Evolutionary conservation across 495 filamentous ascomycete species (phyloP).

Genomic region (Neurospora tetraspora): DNA sequence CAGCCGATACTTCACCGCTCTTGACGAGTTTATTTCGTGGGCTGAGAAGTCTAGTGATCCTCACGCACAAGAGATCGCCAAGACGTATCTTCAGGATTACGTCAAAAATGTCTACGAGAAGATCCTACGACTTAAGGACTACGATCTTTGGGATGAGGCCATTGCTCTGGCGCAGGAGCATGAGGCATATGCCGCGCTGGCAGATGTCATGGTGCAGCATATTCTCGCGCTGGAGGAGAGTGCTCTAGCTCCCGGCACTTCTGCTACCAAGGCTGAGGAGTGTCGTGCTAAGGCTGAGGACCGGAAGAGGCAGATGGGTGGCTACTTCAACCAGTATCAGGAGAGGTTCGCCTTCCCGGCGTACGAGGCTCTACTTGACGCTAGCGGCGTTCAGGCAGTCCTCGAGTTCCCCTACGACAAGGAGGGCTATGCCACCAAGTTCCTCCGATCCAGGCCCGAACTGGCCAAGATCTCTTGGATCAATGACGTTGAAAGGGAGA

Average conservation of each 20-base stretch:
- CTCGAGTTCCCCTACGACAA: slow-evolving; percentile 55
- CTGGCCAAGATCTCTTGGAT: slow-evolving; percentile 85
- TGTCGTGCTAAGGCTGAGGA: slow-evolving; percentile 18
- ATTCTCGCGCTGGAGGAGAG: slow-evolving; percentile 23
- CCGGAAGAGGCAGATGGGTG: slow-evolving; percentile 33
- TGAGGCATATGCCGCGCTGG: slow-evolving; percentile 57
- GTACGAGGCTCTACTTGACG: slow-evolving; percentile 63
- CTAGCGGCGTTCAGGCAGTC: slow-evolving; percentile 52
- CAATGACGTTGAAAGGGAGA: slow-evolving; percentile 69
- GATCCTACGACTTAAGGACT: slow-evolving; percentile 47
- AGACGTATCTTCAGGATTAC: slow-evolving; percentile 26
- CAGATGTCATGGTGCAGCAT: slow-evolving; percentile 43
- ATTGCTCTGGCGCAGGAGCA: slow-evolving; percentile 67
- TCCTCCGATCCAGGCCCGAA: slow-evolving; percentile 56
- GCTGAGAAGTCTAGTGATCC: slow-evolving; percentile 27
- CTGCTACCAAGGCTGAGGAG: slow-evolving; percentile 15
- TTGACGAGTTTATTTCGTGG: slow-evolving; percentile 32
- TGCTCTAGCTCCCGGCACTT: slow-evolving; percentile 9
- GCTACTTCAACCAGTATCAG: slow-evolving; percentile 67
- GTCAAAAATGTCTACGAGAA: slow-evolving; percentile 31
- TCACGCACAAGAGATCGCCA: slow-evolving; percentile 22
- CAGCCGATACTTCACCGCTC: slow-evolving; percentile 33
- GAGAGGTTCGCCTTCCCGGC: slow-evolving; percentile 68
- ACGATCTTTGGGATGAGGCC: slow-evolving; percentile 56
- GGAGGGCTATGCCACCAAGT: slow-evolving; percentile 59